Evolutionary conservation across 768 basidiomycete genomes (phyloP), one percentile per base, ranked within the genome.

Genomic region (Amanita exitialis): DNA sequence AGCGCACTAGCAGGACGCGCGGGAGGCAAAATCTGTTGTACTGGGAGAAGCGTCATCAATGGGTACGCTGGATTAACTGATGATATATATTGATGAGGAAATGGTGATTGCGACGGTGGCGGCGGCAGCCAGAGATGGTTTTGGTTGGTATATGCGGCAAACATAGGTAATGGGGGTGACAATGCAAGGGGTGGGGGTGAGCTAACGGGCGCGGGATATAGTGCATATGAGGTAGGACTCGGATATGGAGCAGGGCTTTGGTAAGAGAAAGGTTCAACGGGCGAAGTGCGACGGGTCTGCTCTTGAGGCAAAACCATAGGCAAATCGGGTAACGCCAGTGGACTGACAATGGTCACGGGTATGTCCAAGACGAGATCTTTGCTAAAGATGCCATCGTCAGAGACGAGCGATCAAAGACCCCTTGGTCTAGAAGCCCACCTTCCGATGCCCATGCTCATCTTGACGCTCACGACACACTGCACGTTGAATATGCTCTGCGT

Each of bases 401-500:
- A 46, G 21, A 27, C 50, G 16, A 20, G n/a, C 47, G 36, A 16
- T 51, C 15, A 8, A 43, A 34, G 3, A 7, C 27, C 53, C 3
- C 32, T 32, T 36, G 35, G 36, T 20, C 35, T 23, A 23, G 47
- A 45, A 48, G 16, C 74, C 45, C 56, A 88, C 87, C 76, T 83
- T 61, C 80, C 84, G 37, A 83, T 65, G 30, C 81, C 82, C 80
- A 87, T 82, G n/a, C 68, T 68, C 46, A 90, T 70, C 60, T 72
- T 82, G 47, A 90, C 66, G 21, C 66, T 69, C n/a, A 89, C 69
- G 12, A 73, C 64, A 54, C 83, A 85, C 39, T 74, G 69, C 25
- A 91, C 75, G 60, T 86, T 82, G 52, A 91, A 90, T 9, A 90
- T 67, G 23, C 75, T 65, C 20, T 80, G 76, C 3, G 74, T 75